phyloP scores from a whole-genome alignment of 139 green algal species.

The Volvox reticuliferus region DNA sequence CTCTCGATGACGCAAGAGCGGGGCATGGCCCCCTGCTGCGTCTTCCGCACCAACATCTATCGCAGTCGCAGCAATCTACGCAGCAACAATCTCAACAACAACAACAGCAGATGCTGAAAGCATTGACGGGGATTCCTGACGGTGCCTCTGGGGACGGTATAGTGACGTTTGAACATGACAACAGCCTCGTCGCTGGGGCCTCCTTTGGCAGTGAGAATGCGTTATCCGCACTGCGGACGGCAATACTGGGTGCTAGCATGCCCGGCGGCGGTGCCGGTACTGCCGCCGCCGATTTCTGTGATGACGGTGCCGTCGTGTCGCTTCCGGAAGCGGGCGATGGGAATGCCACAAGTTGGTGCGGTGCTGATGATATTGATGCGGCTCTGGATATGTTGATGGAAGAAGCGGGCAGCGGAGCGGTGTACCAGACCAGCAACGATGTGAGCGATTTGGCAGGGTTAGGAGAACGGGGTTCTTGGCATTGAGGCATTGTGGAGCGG shows the following conservation, averaged over 20 bases:
- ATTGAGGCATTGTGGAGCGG: too few relatives aligned
- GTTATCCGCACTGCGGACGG: too few relatives aligned
- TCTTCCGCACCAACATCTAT: too few relatives aligned
- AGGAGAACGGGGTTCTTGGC: too few relatives aligned
- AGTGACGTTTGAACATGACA: too few relatives aligned
- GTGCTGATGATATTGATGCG: slow-evolving; percentile 10
- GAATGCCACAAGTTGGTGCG: neutral
- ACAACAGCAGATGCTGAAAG: neutral
- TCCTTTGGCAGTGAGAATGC: neutral
- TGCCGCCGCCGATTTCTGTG: neutral
- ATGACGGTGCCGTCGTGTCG: neutral
- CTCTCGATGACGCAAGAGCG: too few relatives aligned
- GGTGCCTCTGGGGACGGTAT: too few relatives aligned
- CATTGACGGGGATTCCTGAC: too few relatives aligned
- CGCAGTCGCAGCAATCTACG: too few relatives aligned
- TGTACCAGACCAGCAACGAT: neutral
- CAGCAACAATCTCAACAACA: neutral
- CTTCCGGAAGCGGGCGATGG: slow-evolving; percentile 41
- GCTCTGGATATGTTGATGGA: slow-evolving; percentile 41
- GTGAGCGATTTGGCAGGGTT: slow-evolving; percentile 10
- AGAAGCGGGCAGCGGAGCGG: slow-evolving; percentile 12
- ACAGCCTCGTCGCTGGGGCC: too few relatives aligned
- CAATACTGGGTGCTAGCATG: neutral
- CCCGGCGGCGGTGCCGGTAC: neutral
- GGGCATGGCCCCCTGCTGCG: too few relatives aligned